Conservation (phyloP, 1,284 basidiomycete genomes). For the Gymnopus androsaceus region DNA sequence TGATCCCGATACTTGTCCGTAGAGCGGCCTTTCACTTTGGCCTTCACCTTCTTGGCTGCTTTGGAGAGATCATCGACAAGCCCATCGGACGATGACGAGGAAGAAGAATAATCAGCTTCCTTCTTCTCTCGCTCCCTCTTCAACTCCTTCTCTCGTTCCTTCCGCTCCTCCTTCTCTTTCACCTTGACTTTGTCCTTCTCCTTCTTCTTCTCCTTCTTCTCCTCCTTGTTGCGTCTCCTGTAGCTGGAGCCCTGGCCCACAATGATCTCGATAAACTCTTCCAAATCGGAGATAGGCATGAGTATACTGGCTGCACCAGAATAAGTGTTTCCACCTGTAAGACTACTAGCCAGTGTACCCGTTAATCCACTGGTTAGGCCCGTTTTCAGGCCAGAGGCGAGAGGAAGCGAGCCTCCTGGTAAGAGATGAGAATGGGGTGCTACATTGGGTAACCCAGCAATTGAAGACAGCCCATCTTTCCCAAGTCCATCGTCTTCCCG, state of each 20-base stretch:
- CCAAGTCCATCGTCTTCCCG: constrained; percentile 1
- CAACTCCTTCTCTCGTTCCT: constrained; percentile 19
- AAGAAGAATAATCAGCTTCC: background rate
- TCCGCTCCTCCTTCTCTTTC: constrained; percentile 21
- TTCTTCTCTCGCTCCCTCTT: constrained; percentile 12
- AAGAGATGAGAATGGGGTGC: constrained; percentile 1
- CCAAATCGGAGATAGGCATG: constrained; percentile 49
- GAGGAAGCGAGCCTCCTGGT: constrained; percentile 8
- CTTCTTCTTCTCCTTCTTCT: constrained; percentile 23
- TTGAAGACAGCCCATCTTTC: constrained; percentile 2
- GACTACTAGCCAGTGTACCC: background rate
- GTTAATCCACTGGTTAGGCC: background rate
- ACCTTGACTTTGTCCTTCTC: constrained; percentile 24
- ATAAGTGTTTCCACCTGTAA: background rate
- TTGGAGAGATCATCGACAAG: constrained; percentile 6
- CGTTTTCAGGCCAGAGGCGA: constrained; percentile 3
- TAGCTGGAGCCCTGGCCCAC: constrained; percentile 20
- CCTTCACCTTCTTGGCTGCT: constrained; percentile 12
- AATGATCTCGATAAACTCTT: constrained; percentile 33
- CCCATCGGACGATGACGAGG: constrained; percentile 2
- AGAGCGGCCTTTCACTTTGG: constrained; percentile 8
- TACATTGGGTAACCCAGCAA: background rate
- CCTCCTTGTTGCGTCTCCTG: constrained; percentile 30
- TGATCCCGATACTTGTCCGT: background rate
- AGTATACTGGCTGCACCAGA: constrained; percentile 37